phyloP scores from a whole-genome alignment of 2,329 filamentous ascomycete species.

The Epichloe sylvatica region DNA sequence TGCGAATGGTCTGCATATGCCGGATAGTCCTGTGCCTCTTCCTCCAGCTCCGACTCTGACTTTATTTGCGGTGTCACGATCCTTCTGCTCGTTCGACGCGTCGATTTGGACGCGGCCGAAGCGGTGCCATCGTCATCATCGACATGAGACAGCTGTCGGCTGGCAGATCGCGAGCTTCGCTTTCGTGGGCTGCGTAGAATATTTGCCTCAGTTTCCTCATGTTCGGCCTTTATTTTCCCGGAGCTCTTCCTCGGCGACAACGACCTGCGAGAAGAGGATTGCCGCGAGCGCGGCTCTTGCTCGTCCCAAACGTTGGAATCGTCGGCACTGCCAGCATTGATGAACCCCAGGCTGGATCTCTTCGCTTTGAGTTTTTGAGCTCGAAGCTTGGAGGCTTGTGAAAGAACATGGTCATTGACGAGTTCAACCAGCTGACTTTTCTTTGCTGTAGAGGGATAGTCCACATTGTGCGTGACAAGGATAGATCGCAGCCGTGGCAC shows the following conservation, averaged over 20 bases:
- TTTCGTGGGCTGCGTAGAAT: conserved; percentile 36
- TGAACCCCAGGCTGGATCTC: conserved; percentile 76
- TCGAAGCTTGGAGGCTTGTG: conserved; percentile 65
- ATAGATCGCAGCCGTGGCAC: conserved; percentile 83
- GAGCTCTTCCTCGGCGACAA: conserved; percentile 42
- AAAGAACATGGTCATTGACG: conserved; percentile 64
- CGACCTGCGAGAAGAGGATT: conserved; percentile 36
- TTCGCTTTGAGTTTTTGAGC: conserved; percentile 63
- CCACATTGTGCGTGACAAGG: conserved; percentile 73
- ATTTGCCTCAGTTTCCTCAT: conserved; percentile 27
- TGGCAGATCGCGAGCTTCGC: conserved; percentile 38
- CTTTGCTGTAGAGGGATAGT: conserved; percentile 80
- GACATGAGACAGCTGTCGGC: conserved; percentile 37
- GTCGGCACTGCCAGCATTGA: conserved; percentile 52
- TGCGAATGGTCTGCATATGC: conserved; percentile 36
- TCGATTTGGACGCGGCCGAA: conserved; percentile 25
- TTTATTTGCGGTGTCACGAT: conserved; percentile 40
- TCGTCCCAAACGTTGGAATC: conserved; percentile 49
- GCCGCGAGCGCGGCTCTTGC: conserved; percentile 38
- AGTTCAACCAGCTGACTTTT: conserved; percentile 78
- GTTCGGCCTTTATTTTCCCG: conserved; percentile 37
- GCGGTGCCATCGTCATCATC: conserved; percentile 32
- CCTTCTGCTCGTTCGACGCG: conserved; percentile 34
- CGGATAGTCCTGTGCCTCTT: conserved; percentile 14
- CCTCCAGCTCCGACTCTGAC: conserved; percentile 37